Conservation (phyloP, 2,329 filamentous ascomycete species). For the Ceratocystis harringtonii region DNA sequence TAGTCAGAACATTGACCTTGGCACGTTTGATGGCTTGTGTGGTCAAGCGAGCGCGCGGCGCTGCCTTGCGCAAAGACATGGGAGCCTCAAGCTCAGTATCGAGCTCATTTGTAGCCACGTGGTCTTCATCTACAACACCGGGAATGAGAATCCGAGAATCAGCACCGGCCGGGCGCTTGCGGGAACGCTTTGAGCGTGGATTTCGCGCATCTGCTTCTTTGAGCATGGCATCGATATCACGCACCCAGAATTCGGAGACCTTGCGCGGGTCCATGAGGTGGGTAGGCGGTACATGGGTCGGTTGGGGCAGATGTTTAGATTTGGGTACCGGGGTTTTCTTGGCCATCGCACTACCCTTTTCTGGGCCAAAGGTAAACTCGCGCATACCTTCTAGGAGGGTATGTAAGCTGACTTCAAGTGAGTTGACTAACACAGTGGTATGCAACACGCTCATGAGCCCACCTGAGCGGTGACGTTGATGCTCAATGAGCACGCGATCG, state of each 20-base stretch:
- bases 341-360: neutral
- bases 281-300: neutral
- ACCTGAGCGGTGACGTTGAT: constrained; percentile 8
- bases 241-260: constrained; percentile 11
- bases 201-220: neutral
- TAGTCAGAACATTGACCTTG: constrained; percentile 7
- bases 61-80: neutral
- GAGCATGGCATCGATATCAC: constrained; percentile 1
- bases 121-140: neutral
- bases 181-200: neutral
- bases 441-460: neutral
- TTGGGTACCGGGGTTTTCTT: neutral
- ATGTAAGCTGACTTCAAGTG: constrained; percentile 9
- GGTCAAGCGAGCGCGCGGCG: neutral
- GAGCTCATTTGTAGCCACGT: neutral
- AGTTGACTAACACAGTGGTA: constrained; percentile 9
- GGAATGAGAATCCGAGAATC: neutral
- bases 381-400: constrained; percentile 4
- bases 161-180: neutral
- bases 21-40: constrained; percentile 7
- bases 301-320: neutral
- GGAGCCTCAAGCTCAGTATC: neutral
- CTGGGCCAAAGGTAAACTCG: neutral
- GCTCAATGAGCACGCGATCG: constrained; percentile 9
- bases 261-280: constrained; percentile 3